phyloP scores from a whole-genome alignment of 345 rosid species.

The Adansonia digitata region DNA sequence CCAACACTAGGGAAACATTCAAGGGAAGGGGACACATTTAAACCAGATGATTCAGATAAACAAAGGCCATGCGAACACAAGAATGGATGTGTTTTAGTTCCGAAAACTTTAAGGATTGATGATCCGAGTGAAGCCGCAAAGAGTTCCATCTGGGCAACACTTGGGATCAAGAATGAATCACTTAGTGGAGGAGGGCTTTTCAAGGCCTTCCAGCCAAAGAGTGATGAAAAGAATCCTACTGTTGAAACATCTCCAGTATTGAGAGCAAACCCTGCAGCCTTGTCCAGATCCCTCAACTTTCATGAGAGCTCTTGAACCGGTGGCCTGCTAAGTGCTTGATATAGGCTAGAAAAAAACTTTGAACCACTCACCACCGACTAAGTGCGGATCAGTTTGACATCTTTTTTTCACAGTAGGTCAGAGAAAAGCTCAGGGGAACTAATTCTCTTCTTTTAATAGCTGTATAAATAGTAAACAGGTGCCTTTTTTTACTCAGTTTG shows the following conservation, averaged over 20 bases:
- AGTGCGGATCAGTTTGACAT: slow-evolving; percentile 7
- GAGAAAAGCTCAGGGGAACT: slow-evolving; percentile 8
- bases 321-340: neutral
- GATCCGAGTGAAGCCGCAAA: slow-evolving; percentile 70
- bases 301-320: slow-evolving; percentile 48
- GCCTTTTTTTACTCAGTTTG: slow-evolving; percentile 15
- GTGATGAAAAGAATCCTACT: slow-evolving; percentile 31
- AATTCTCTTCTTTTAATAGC: slow-evolving; percentile 14
- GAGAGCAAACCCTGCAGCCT: slow-evolving; percentile 77
- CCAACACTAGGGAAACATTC: slow-evolving; percentile 62
- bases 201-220: slow-evolving; percentile 53
- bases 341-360: neutral
- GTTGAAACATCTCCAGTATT: slow-evolving; percentile 33
- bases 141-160: slow-evolving; percentile 70
- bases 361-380: neutral
- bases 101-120: slow-evolving; percentile 67
- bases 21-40: slow-evolving; percentile 42
- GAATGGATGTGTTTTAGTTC: slow-evolving; percentile 49
- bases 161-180: slow-evolving; percentile 55
- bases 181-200: slow-evolving; percentile 41
- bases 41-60: slow-evolving; percentile 26
- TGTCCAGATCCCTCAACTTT: slow-evolving; percentile 70
- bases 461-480: slow-evolving; percentile 12
- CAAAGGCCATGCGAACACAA: slow-evolving; percentile 32
- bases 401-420: neutral